Base-by-base conservation (phyloP, 345 rosid species). In the Gossypium australe region DNA sequence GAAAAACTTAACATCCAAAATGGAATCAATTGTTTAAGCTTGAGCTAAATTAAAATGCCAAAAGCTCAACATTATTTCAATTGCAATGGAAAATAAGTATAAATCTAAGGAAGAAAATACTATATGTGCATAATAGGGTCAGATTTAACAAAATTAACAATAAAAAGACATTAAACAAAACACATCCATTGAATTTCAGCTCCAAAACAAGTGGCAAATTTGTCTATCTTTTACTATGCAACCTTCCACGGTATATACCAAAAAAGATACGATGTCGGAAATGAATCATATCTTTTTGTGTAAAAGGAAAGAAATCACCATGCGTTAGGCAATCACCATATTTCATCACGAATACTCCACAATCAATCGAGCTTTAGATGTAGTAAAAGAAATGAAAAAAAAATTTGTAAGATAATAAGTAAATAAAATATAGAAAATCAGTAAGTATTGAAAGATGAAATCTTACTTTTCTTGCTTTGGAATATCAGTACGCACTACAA, bases 301-400 rank as follows among this genome's bases (percentile, higher is more conserved):
- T 20, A 20, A 20, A 20, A 20, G 20, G 20, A 0, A 20, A 20
- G 20, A 20, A 20, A 20, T 20, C 20, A 20, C 25, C 51, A 41
- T 65, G 70, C 11, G 20, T 34, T 9, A 64, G 68, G 12, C 45
- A 64, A 41, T 63, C 67, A 63, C 45, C 64, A 61, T 59, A 59
- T 4, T 24, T 59, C 64, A 59, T 59, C 29, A 27, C 29, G 29
- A 27, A 27, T 27, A 27, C 29, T 11, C 69, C 69, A 17, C 69
- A 64, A 64, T 64, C 45, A 38, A 64, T 24, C n/a, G 2, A 2
- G 43, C 69, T 64, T 18, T 5, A 53, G 11, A 3, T 60, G 65
- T 3, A 60, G 53, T 45, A 9, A 10, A 45, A 53, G 17, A n/a
- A 2, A n/a, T 29, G 34, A 53, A 17, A 53, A 29, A 17, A 53